Evolutionary conservation across 441 rosid species (phyloP).

Genomic region (Gossypium trilobum): DNA sequence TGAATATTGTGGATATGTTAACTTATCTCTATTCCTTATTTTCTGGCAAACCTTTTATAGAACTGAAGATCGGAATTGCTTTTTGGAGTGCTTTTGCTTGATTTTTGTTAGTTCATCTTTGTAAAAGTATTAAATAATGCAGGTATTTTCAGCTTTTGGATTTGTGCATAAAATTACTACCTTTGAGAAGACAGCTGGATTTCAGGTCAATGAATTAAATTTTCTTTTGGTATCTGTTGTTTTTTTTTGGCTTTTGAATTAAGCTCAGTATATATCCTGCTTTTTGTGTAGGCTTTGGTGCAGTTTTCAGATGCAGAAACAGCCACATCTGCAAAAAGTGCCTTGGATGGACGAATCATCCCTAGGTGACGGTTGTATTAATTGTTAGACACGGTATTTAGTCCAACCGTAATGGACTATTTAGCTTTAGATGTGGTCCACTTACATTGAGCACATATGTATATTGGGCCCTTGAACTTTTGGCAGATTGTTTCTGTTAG

Average conservation of each 20-base stretch:
- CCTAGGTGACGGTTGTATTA: slow-evolving; percentile 90
- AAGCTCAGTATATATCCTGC: slow-evolving; percentile 15
- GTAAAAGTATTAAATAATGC: slow-evolving; percentile 32
- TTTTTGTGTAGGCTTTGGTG: slow-evolving; percentile 70
- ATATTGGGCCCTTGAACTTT: slow-evolving; percentile 10
- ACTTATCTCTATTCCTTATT: neutral
- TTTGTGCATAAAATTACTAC: slow-evolving; percentile 95
- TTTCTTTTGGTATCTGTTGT: slow-evolving; percentile 7
- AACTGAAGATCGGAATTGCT: neutral
- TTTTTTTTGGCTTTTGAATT: slow-evolving; percentile 4
- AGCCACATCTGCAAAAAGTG: slow-evolving; percentile 82
- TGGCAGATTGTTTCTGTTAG: neutral
- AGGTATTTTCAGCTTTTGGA: slow-evolving; percentile 99
- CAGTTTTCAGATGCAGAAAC: slow-evolving; percentile 89
- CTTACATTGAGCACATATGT: slow-evolving; percentile 8
- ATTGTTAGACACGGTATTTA: slow-evolving; percentile 51
- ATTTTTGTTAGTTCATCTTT: slow-evolving; percentile 16
- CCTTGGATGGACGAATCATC: slow-evolving; percentile 92
- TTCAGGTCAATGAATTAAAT: slow-evolving; percentile 46
- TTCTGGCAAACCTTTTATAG: neutral
- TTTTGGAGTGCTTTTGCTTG: neutral
- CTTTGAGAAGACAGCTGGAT: slow-evolving; percentile 96
- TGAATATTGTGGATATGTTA: neutral
- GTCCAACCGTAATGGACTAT: slow-evolving; percentile 37
- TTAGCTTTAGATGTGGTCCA: slow-evolving; percentile 23